phyloP scores from a whole-genome alignment of 2,329 filamentous ascomycete genomes.

The Fonsecaea monophora region DNA sequence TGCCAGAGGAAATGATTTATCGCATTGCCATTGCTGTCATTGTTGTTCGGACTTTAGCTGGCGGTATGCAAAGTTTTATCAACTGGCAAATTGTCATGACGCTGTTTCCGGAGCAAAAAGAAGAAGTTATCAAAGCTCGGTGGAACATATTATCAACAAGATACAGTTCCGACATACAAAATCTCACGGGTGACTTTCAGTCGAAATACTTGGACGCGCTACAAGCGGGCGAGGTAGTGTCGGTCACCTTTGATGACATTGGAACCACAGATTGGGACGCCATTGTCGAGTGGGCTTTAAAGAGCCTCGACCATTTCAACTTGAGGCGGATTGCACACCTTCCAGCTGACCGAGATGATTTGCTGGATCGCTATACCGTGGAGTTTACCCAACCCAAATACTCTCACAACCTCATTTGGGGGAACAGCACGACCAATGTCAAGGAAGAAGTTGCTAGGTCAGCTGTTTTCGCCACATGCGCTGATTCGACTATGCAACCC shows the following conservation, averaged over 20 bases:
- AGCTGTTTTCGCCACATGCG: constrained; percentile 46
- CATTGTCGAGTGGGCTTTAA: constrained; percentile 55
- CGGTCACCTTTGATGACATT: constrained; percentile 53
- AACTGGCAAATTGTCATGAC: constrained; percentile 55
- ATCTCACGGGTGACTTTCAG: constrained; percentile 57
- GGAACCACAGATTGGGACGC: constrained; percentile 55
- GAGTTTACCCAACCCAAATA: constrained; percentile 45
- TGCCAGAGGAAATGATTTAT: constrained; percentile 37
- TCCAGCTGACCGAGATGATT: constrained; percentile 52
- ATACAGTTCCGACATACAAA: constrained; percentile 50
- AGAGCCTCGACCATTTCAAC: constrained; percentile 49
- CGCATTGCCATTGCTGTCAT: constrained; percentile 53
- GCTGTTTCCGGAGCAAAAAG: constrained; percentile 51
- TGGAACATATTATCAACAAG: constrained; percentile 49
- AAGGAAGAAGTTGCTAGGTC: constrained; percentile 47
- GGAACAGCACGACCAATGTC: constrained; percentile 42
- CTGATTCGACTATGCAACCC: constrained; percentile 14
- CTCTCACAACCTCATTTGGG: constrained; percentile 48
- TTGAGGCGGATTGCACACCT: constrained; percentile 49
- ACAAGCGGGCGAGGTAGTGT: constrained; percentile 50
- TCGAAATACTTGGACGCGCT: constrained; percentile 55
- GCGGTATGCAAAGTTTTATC: constrained; percentile 51
- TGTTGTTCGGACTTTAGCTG: constrained; percentile 53
- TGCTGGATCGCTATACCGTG: constrained; percentile 52
- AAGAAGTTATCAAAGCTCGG: constrained; percentile 47